Percentiles rank a stretch among this genome's conserved stretches.
Conservation (phyloP, 805 yeast species). For the Candida stauntonica region DNA sequence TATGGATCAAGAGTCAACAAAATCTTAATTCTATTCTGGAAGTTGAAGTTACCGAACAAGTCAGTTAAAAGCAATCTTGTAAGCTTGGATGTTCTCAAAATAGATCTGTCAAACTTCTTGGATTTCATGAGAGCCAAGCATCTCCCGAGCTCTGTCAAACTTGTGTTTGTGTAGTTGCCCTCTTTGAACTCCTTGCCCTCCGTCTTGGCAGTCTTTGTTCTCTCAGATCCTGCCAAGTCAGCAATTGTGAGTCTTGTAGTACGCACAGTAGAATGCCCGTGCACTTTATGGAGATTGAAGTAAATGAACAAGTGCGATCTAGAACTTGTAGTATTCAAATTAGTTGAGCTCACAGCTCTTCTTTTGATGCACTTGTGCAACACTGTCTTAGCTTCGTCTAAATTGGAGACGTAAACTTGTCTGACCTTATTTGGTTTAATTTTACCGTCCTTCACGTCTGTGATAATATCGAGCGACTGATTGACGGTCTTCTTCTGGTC, state of each 20-base stretch:
- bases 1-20: constrained; percentile 27
- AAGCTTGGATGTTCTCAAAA: constrained; percentile 44
- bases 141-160: constrained; percentile 47
- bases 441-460: constrained; percentile 40
- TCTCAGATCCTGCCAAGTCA: constrained; percentile 52
- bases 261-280: constrained; percentile 20
- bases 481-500: constrained; percentile 25
- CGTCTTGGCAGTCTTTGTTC: constrained; percentile 42
- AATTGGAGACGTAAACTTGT: constrained; percentile 35
- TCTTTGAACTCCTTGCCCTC: constrained; percentile 42
- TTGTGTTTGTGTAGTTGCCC: constrained; percentile 44
- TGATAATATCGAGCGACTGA: constrained; percentile 36
- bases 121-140: constrained; percentile 39
- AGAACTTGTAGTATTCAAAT: constrained; percentile 40
- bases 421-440: constrained; percentile 40
- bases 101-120: constrained; percentile 35
- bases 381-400: constrained; percentile 34
- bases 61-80: constrained; percentile 47
- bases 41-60: constrained; percentile 23
- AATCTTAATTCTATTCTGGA: constrained; percentile 22
- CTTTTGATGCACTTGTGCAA: constrained; percentile 37
- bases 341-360: constrained; percentile 41
- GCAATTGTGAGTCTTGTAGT: constrained; percentile 42
- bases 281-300: constrained; percentile 34
- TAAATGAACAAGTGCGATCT: constrained; percentile 50